Evolutionary conservation across 768 basidiomycete species (phyloP), one percentile per base, ranked within the genome.

Genomic region (Mycena venus): DNA sequence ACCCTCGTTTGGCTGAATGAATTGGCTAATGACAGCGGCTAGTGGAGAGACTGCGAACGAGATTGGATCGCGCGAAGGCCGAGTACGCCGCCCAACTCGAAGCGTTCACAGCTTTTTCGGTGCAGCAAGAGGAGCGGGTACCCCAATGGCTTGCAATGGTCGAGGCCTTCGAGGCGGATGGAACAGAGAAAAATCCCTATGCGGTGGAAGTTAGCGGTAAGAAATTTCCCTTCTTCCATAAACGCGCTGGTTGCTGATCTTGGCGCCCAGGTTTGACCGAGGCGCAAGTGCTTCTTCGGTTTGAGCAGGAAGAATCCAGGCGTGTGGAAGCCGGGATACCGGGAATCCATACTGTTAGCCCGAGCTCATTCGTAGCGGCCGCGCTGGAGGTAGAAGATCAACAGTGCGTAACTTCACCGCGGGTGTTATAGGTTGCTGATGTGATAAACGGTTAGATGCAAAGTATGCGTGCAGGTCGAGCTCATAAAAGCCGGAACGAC

Each of bases 331-430:
- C 17, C 4, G 71, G 64, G 19, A 21, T 66, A 0, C 63, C 64
- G 6, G 0, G 23, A 0, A 21, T 65, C 0, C 63, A 72, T n/a
- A 10, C 38, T 0, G 71, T 72, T 3, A 66, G 58, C 47, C 64
- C 71, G 2, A 60, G 64, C 27, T 14, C 58, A 1, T 73, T 73
- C n/a, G 17, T 73, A 0, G 1, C n/a, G 0, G 34, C 38, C 1
- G 72, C 12, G 10, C 38, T 73, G 4, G 65, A 73, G 2, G 19
- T 73, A 19, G 71, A 73, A 21, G 63, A 60, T 8, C 0, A 51
- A 21, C 71, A 72, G 71, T 72, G 23, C 2, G 64, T 66, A 4
- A 31, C 14, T 11, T 17, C 8, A 8, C 14, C 32, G 21, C 4
- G 7, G 51, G 11, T 31, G 4, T 1, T 7, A 29, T 12, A 11